A percentile compares a stretch with the other conserved stretches of the same genome.
Evolutionary conservation across 768 basidiomycete genomes (phyloP).

Genomic region (Russula griseocarnosa): DNA sequence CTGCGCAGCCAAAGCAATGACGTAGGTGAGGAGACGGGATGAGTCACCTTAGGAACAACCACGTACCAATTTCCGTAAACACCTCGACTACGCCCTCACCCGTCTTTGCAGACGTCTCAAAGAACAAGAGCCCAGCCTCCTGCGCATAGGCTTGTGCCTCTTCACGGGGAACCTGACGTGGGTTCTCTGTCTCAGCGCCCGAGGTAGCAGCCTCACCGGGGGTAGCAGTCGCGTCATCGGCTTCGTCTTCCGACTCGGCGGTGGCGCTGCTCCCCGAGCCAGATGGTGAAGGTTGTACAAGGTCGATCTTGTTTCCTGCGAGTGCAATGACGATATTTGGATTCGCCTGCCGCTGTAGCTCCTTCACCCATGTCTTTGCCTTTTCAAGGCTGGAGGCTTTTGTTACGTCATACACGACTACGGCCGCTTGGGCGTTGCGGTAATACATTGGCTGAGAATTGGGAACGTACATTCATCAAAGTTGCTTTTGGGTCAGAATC

Average conservation of each 20-base stretch:
- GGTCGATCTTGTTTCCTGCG: slow-evolving; percentile 95
- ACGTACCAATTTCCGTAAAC: slow-evolving; percentile 94
- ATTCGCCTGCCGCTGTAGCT: slow-evolving; percentile 96
- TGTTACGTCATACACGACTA: slow-evolving; percentile 97
- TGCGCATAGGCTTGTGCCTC: slow-evolving; percentile 96
- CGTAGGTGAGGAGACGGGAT: background rate
- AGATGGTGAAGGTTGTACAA: slow-evolving; percentile 65
- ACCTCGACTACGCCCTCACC: slow-evolving; percentile 94
- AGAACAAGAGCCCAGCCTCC: slow-evolving; percentile 92
- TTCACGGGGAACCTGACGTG: slow-evolving; percentile 87
- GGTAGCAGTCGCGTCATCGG: slow-evolving; percentile 88
- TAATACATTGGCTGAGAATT: slow-evolving; percentile 89
- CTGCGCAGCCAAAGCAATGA: slow-evolving; percentile 35
- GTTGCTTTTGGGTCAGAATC: slow-evolving; percentile 2
- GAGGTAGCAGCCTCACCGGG: slow-evolving; percentile 61
- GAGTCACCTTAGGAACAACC: background rate
- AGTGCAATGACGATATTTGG: slow-evolving; percentile 99
- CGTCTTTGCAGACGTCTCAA: slow-evolving; percentile 97
- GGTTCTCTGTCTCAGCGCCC: slow-evolving; percentile 59
- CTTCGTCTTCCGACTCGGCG: slow-evolving; percentile 80
- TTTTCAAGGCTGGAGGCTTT: slow-evolving; percentile 95
- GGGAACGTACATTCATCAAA: background rate
- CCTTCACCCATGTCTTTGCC: slow-evolving; percentile 99
- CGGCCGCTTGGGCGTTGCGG: slow-evolving; percentile 95
- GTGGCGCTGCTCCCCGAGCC: slow-evolving; percentile 43